Percentiles rank a stretch among this genome's conserved stretches.
Conservation (phyloP, 179 eudicot genomes). For the Silene noctiflora region DNA sequence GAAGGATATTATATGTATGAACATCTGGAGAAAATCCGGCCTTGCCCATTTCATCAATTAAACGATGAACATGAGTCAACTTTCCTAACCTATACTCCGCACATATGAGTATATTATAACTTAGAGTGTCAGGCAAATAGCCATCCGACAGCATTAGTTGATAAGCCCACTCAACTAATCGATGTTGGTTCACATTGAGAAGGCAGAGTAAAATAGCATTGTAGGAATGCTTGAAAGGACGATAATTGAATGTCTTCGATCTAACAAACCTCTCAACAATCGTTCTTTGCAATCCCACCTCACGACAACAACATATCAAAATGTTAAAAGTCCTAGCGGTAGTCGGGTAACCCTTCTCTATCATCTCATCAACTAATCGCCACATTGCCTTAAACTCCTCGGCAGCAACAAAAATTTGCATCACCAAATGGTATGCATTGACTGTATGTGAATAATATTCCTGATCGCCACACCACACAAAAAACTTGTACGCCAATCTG, state of each 20-base stretch:
- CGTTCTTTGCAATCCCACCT: slow-evolving; percentile 69
- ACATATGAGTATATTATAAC: slow-evolving; percentile 66
- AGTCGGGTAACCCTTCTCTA: slow-evolving; percentile 59
- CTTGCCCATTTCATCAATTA: slow-evolving; percentile 76
- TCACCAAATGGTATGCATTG: slow-evolving; percentile 61
- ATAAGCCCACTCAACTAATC: slow-evolving; percentile 80
- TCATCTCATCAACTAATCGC: slow-evolving; percentile 86
- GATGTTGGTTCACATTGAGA: slow-evolving; percentile 55
- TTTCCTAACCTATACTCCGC: slow-evolving; percentile 77
- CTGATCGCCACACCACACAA: slow-evolving; percentile 70
- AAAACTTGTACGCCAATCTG: slow-evolving; percentile 77
- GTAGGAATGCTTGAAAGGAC: slow-evolving; percentile 75
- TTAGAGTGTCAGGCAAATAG: slow-evolving; percentile 58
- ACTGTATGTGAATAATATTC: slow-evolving; percentile 58
- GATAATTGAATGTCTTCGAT: slow-evolving; percentile 61
- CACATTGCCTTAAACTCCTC: slow-evolving; percentile 83
- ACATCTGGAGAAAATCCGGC: slow-evolving; percentile 69
- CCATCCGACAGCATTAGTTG: slow-evolving; percentile 69
- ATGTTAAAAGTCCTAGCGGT: slow-evolving; percentile 82
- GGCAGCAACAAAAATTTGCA: slow-evolving; percentile 69
- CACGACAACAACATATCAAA: slow-evolving; percentile 69
- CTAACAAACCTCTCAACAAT: slow-evolving; percentile 68
- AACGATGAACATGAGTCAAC: slow-evolving; percentile 53
- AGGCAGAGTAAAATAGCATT: slow-evolving; percentile 80
- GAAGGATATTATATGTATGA: slow-evolving; percentile 72